Evolutionary conservation across 2,329 filamentous ascomycete species (phyloP), one percentile per base, ranked within the genome.

Genomic region (Elsinoe arachidis): DNA sequence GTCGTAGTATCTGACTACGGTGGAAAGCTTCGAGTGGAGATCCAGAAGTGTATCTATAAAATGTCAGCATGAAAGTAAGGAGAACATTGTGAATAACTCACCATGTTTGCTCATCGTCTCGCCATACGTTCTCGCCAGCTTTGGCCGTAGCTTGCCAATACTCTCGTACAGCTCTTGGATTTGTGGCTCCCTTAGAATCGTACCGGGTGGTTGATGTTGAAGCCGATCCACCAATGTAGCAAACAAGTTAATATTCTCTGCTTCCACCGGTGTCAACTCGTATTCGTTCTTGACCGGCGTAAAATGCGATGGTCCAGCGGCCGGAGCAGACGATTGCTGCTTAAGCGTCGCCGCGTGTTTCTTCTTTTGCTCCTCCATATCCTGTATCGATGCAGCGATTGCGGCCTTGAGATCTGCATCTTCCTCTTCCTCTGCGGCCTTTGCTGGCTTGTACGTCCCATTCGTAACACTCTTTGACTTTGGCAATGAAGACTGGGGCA

Each of bases 81-180:
- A 14, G 17, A 26, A 54, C 11, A 10, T 34, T 56, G 2, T 19
- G n/a, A 2, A 35, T 33, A 26, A 73, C 83, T 69, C 76, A 89
- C 89, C 91, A 71, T 97, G 93, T 73, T 99, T 99, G 81, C 93
- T 97, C 93, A 99, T 97, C 0, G 93, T 96, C 75, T 99, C 93
- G 57, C 93, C 93, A 68, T 97, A 96, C 0, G 92, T 96, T 58
- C 93, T 83, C 3, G 93, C 93, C 57, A 99, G 78, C 71, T 99
- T 99, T 1, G 93, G 93, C 52, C 93, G 82, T 61, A 99, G 76
- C 14, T 90, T 81, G n/a, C 92, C 90, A 65, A 99, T 97, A 65
- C 91, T 95, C 68, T 97, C 93, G 69, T 99, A 99, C 3, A 99
- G 78, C 73, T 99, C 93, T 72, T 99, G 93, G 53, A 99, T 96